These are phyloP conservation scores for Microcos paniculata DNA, from an alignment of 345 rosid species.

Conservation along the genomic window DNA sequence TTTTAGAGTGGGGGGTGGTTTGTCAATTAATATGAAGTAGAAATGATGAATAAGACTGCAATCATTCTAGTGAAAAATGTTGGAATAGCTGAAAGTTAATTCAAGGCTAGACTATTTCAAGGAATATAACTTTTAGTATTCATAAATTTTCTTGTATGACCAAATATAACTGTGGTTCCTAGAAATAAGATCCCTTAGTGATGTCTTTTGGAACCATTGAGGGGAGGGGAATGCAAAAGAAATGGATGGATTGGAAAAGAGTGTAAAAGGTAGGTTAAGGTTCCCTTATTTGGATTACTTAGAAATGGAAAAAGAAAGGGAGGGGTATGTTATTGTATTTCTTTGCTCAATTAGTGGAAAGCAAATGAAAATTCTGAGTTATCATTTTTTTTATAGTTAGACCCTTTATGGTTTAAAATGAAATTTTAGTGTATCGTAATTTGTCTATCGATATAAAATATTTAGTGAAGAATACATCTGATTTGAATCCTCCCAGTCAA, in stretches of 20 bases:
- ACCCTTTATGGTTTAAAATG: background rate
- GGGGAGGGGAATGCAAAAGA: no score
- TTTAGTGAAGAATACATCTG: background rate
- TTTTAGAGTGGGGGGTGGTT: background rate
- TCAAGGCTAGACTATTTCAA: background rate
- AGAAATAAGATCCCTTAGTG: background rate
- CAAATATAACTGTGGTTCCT: background rate
- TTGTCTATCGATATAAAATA: background rate
- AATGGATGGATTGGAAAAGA: background rate
- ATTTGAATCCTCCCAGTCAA: background rate
- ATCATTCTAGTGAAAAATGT: background rate
- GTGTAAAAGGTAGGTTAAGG: background rate
- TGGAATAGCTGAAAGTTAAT: background rate
- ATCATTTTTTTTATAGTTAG: background rate
- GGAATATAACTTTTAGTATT: background rate
- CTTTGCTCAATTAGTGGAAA: background rate
- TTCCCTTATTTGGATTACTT: background rate
- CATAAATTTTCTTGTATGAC: background rate
- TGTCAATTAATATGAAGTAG: background rate
- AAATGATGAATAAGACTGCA: background rate
- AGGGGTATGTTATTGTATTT: background rate
- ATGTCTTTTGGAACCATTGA: background rate
- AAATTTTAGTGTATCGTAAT: background rate
- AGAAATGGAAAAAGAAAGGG: background rate
- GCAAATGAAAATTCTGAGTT: no score